Conservation (phyloP, 306 rosid species). For the Bauhinia variegata region DNA sequence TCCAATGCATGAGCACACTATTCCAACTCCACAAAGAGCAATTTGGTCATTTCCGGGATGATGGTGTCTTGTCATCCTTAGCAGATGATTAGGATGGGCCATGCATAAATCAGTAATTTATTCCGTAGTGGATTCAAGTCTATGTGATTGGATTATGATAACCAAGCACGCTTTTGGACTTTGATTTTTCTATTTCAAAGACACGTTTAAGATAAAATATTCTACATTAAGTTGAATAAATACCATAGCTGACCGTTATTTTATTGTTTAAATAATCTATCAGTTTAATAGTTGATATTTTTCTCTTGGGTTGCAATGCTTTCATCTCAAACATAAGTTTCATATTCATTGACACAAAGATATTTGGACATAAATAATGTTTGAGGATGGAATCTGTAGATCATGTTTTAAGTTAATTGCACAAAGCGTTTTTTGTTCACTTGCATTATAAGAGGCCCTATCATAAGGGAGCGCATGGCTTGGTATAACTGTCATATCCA, state of each 20-base stretch:
- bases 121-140: conserved; percentile 7
- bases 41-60: not conserved
- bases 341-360: too few relatives aligned
- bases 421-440: conserved; percentile 17
- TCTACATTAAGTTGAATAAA: too few relatives aligned
- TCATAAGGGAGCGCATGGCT: not conserved
- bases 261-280: too few relatives aligned
- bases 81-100: conserved; percentile 43
- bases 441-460: conserved; percentile 32
- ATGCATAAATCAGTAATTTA: not conserved
- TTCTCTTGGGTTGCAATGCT: too few relatives aligned
- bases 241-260: too few relatives aligned
- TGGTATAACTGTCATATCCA: not conserved
- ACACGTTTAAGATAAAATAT: not conserved
- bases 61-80: conserved; percentile 38
- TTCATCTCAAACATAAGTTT: too few relatives aligned
- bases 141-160: conserved; percentile 51
- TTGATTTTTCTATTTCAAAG: not conserved
- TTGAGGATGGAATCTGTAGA: conserved; percentile 11
- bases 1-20: conserved; percentile 16
- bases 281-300: too few relatives aligned
- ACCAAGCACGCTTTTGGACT: not conserved
- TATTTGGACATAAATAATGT: too few relatives aligned
- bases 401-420: not conserved
- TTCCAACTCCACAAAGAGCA: conserved; percentile 45